Evolutionary conservation across 495 filamentous ascomycete genomes (phyloP).

Genomic region (Aspergillus carlsbadensis): DNA sequence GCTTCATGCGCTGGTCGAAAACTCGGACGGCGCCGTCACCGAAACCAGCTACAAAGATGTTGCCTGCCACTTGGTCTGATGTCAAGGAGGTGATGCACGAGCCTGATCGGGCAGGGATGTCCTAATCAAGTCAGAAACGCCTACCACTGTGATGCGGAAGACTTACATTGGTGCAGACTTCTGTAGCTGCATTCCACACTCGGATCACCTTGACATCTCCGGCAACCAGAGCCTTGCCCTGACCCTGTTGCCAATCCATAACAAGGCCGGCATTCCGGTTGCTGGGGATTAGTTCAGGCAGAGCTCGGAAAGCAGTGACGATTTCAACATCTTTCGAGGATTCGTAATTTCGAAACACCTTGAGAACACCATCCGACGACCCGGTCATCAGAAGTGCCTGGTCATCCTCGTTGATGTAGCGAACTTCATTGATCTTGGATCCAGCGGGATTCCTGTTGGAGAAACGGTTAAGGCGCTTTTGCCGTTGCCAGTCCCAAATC

Average conservation of each 20-base stretch:
- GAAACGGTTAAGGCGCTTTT: conserved; percentile 74
- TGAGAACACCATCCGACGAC: conserved; percentile 88
- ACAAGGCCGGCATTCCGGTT: conserved; percentile 92
- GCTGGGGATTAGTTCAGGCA: conserved; percentile 88
- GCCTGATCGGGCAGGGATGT: conserved; percentile 92
- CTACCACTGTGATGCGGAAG: background rate
- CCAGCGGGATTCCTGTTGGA: conserved; percentile 90
- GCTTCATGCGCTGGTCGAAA: conserved; percentile 82
- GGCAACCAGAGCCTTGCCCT: conserved; percentile 87
- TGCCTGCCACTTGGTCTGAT: conserved; percentile 94
- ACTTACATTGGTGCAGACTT: conserved; percentile 79
- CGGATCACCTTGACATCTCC: conserved; percentile 94
- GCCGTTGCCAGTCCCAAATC: conserved; percentile 89
- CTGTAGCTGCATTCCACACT: conserved; percentile 91
- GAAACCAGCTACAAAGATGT: conserved; percentile 93
- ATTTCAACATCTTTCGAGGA: conserved; percentile 70
- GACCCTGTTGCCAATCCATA: conserved; percentile 98
- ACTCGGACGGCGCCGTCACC: conserved; percentile 95
- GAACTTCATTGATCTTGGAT: conserved; percentile 89
- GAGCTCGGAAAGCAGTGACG: conserved; percentile 86
- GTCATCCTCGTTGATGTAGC: conserved; percentile 98
- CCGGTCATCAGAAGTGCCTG: conserved; percentile 92
- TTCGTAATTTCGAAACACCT: conserved; percentile 88
- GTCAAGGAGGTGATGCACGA: conserved; percentile 95
- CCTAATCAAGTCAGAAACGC: conserved; percentile 38